Conservation (phyloP, 2,329 filamentous ascomycete species). For the Escovopsis sp. region DNA sequence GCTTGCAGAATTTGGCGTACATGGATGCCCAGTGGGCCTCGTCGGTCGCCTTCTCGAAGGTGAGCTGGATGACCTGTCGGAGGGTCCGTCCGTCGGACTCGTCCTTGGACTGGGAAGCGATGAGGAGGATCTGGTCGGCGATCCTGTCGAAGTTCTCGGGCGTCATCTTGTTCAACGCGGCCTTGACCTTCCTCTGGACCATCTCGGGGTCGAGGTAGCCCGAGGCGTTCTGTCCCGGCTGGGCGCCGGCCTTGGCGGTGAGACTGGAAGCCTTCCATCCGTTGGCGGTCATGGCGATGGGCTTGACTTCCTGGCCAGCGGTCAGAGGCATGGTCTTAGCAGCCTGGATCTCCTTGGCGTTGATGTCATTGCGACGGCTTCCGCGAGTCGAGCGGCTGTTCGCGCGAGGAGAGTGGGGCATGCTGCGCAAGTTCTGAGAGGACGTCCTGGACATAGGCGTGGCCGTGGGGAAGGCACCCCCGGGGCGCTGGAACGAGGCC, state of each 20-base stretch:
- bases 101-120: conserved; percentile 89
- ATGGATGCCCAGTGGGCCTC: conserved; percentile 97
- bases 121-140: conserved; percentile 79
- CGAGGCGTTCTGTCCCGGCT: conserved; percentile 24
- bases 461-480: conserved; percentile 48
- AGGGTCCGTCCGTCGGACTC: conserved; percentile 88
- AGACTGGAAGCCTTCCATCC: conserved; percentile 86
- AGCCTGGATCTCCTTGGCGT: conserved; percentile 49
- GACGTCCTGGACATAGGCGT: conserved; percentile 50
- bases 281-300: conserved; percentile 53
- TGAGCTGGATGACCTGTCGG: conserved; percentile 95
- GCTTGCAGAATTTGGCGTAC: conserved; percentile 97
- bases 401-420: conserved; percentile 58
- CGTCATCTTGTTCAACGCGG: conserved; percentile 98
- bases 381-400: conserved; percentile 47
- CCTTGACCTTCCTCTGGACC: conserved; percentile 98
- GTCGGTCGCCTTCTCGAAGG: conserved; percentile 97
- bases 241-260: conserved; percentile 25
- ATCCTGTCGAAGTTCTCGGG: conserved; percentile 98
- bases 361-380: conserved; percentile 48
- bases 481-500: conserved; percentile 26
- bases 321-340: conserved; percentile 89
- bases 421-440: conserved; percentile 46
- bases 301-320: conserved; percentile 65
- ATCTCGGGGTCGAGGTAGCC: conserved; percentile 71